phyloP scores from a whole-genome alignment of 179 eudicot species.

The Amaranthus tricolor region DNA sequence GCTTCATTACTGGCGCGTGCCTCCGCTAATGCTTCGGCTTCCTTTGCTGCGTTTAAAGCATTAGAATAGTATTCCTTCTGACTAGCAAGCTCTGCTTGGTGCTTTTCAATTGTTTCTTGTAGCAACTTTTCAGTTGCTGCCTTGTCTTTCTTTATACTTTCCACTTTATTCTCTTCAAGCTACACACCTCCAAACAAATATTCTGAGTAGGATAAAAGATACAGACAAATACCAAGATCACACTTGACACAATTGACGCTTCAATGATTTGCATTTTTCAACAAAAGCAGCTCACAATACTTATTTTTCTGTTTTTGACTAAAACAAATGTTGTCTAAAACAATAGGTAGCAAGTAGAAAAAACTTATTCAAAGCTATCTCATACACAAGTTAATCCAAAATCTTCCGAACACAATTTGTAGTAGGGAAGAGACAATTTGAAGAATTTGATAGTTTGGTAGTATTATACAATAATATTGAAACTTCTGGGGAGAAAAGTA shows the following conservation, averaged over 20 bases:
- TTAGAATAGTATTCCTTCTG: conserved; percentile 83
- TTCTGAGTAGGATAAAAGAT: background rate
- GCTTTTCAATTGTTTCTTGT: conserved; percentile 93
- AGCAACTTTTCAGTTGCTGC: conserved; percentile 89
- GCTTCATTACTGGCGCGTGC: conserved; percentile 84
- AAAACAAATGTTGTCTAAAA: background rate
- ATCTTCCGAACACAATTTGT: too few relatives aligned
- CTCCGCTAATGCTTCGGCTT: conserved; percentile 91
- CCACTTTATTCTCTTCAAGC: conserved; percentile 98
- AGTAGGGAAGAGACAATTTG: too few relatives aligned
- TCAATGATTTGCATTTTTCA: background rate
- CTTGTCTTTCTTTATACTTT: conserved; percentile 89
- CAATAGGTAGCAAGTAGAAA: background rate
- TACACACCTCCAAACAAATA: conserved; percentile 25
- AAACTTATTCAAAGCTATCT: background rate
- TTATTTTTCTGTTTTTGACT: background rate
- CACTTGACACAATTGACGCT: background rate
- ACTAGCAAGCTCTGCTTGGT: conserved; percentile 83
- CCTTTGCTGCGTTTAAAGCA: conserved; percentile 89
- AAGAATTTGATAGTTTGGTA: too few relatives aligned
- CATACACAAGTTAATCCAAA: background rate
- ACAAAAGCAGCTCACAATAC: background rate
- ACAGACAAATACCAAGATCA: conserved; percentile 8
- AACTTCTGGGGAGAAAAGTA: too few relatives aligned
- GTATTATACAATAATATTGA: too few relatives aligned